Percentiles rank a stretch among this genome's conserved stretches.
phyloP scores from a whole-genome alignment of 768 basidiomycete species.

The Coprinopsis sp. region DNA sequence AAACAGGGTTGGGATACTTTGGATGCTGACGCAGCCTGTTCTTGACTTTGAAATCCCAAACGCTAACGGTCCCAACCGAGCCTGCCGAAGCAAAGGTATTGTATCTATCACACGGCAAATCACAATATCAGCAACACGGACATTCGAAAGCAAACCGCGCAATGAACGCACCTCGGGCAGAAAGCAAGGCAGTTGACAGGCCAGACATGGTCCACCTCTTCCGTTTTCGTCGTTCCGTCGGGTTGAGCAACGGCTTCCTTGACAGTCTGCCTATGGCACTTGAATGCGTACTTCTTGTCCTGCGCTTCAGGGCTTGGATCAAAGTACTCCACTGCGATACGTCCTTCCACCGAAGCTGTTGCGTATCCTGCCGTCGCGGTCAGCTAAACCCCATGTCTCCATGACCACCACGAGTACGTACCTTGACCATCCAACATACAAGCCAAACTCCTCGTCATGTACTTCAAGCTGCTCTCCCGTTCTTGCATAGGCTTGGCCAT shows the following conservation, averaged over 20 bases:
- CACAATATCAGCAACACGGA: not conserved
- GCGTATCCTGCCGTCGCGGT: constrained; percentile 65
- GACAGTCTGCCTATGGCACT: constrained; percentile 85
- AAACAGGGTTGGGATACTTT: constrained; percentile 71
- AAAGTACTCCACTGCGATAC: constrained; percentile 97
- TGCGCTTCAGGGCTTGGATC: constrained; percentile 75
- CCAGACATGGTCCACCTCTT: constrained; percentile 93
- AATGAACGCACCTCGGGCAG: constrained; percentile 70
- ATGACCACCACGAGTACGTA: constrained; percentile 25
- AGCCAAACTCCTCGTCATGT: constrained; percentile 86
- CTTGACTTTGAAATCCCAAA: constrained; percentile 97
- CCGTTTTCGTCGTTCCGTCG: constrained; percentile 29
- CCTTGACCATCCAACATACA: constrained; percentile 94
- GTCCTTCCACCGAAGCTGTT: constrained; percentile 88
- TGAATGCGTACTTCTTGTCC: constrained; percentile 91
- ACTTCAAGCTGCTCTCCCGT: constrained; percentile 91
- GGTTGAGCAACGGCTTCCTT: not conserved
- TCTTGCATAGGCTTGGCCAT: constrained; percentile 68
- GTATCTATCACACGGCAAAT: too few species aligned
- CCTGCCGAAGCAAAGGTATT: constrained; percentile 96
- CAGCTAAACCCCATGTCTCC: not conserved
- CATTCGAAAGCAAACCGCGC: not conserved
- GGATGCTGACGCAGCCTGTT: constrained; percentile 90
- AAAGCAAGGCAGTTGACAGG: constrained; percentile 95
- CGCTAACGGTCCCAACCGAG: constrained; percentile 88